Evolutionary conservation across 345 rosid genomes (phyloP).

Genomic region (Populus alba): DNA sequence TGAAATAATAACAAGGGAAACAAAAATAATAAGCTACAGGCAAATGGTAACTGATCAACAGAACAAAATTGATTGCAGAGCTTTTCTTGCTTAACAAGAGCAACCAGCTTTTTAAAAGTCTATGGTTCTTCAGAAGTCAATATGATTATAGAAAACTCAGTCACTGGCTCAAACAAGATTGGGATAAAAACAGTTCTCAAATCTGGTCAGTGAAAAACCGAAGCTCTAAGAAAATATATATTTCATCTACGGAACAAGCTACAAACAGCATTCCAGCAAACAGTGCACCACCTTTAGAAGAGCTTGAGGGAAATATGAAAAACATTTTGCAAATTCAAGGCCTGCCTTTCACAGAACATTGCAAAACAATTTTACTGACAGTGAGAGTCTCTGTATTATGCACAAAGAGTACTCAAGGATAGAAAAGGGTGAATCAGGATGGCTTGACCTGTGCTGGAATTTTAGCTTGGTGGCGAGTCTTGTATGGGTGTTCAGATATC

Average conservation of each 20-base stretch:
- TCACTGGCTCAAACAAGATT: neutral
- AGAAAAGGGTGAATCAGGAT: neutral
- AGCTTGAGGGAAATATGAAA: neutral
- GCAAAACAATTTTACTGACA: neutral
- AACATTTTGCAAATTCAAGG: neutral
- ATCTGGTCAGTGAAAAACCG: neutral
- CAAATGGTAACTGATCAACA: neutral
- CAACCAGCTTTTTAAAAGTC: neutral
- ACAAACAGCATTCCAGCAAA: neutral
- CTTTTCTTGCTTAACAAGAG: neutral
- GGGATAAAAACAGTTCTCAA: neutral
- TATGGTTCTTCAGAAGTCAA: neutral
- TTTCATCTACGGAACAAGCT: neutral
- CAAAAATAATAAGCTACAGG: neutral
- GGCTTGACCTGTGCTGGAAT: neutral
- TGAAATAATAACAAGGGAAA: neutral
- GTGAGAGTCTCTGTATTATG: neutral
- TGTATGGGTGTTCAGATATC: neutral
- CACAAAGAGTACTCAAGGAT: neutral
- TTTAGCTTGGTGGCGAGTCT: neutral
- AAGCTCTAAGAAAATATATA: neutral
- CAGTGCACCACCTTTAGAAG: neutral
- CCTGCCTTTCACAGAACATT: neutral
- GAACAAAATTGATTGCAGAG: neutral
- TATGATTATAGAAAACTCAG: constrained; percentile 1